Base-by-base conservation (phyloP, 31 red algal genomes). In the Endocladia muricata region DNA sequence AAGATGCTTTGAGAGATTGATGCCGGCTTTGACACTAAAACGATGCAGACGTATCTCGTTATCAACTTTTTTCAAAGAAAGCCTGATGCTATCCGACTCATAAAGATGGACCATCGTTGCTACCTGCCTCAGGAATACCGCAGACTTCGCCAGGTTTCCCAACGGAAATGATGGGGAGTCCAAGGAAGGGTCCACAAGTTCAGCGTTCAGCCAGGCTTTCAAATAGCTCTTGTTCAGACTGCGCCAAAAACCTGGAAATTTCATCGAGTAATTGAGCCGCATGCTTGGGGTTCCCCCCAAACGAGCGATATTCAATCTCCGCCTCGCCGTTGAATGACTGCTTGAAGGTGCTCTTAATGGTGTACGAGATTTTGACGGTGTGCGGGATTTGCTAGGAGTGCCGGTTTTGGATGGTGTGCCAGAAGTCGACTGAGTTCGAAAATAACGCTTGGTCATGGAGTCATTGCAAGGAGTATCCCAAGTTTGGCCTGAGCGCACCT, bases 181-280 rank as follows among this genome's bases (percentile, higher is more conserved):
- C 7, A 38, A 26, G 44, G 83, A 42, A 64, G 38, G 38, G 23
- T 67, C 62, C 4, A 47, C 77, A 52, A 88, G 83, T 35, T 72
- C 73, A 41, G 77, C 44, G 37, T 88, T 88, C 21, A 88, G 73
- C 83, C 83, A 88, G 41, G 83, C 73, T 39, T 62, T 64, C 3
- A 88, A 63, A 49, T 88, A 73, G 22, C 55, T 41, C 2, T 21
- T 47, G 37, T 88, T 73, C 2, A 73, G 21, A 9, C 41, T 25
- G 25, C 41, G 73, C 65, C 73, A 88, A 15, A 64, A 23, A 22
- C 61, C 62, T 21, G 74, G 61, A n/a, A 29, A 60, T 7, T 32
- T 26, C 3, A 1, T 33, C 13, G 64, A 49, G 57, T 70, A 69
- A 1, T 40, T 41, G 42, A 36, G 61, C 34, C 74, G 58, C 17